Evolutionary conservation across 768 basidiomycete species (phyloP).

Genomic region (Rhizopogon rudus): DNA sequence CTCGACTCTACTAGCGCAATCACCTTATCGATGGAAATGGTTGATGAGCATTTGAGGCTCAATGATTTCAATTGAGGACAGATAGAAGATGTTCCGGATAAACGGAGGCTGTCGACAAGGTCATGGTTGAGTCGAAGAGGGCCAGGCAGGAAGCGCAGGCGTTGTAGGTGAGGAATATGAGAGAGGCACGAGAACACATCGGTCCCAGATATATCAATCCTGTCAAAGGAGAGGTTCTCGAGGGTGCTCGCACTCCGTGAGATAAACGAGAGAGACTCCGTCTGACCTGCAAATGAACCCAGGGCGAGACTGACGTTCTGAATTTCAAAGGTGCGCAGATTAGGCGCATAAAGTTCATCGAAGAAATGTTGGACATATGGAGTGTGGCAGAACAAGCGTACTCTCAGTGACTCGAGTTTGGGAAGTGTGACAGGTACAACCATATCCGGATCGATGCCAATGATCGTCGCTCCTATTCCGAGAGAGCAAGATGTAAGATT

Average conservation of each 20-base stretch:
- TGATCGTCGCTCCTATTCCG: conserved; percentile 18
- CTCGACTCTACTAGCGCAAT: conserved; percentile 21
- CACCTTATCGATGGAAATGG: conserved; percentile 18
- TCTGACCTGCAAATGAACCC: conserved; percentile 19
- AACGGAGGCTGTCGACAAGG: conserved; percentile 18
- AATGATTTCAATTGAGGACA: conserved; percentile 22
- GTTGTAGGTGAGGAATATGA: conserved; percentile 13
- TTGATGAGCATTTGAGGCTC: conserved; percentile 20
- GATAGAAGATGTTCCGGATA: neutral
- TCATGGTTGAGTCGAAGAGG: conserved; percentile 27
- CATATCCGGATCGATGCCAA: conserved; percentile 9
- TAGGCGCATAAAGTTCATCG: conserved; percentile 20
- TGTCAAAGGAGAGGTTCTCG: conserved; percentile 18
- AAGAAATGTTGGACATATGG: conserved; percentile 20
- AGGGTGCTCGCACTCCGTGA: conserved; percentile 22
- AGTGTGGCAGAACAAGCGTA: conserved; percentile 22
- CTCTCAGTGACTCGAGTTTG: conserved; percentile 22
- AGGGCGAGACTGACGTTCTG: conserved; percentile 24
- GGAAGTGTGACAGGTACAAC: conserved; percentile 20
- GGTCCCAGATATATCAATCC: conserved; percentile 18
- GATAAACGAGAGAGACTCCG: conserved; percentile 23
- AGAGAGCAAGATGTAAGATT: conserved; percentile 23
- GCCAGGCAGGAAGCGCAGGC: conserved; percentile 19
- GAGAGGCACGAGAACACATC: conserved; percentile 16
- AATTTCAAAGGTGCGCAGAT: conserved; percentile 20